A percentile compares a stretch with the other conserved stretches of the same genome.
Conservation (phyloP, 2,329 filamentous ascomycete genomes). For the Cucurbitaria berberidis region DNA sequence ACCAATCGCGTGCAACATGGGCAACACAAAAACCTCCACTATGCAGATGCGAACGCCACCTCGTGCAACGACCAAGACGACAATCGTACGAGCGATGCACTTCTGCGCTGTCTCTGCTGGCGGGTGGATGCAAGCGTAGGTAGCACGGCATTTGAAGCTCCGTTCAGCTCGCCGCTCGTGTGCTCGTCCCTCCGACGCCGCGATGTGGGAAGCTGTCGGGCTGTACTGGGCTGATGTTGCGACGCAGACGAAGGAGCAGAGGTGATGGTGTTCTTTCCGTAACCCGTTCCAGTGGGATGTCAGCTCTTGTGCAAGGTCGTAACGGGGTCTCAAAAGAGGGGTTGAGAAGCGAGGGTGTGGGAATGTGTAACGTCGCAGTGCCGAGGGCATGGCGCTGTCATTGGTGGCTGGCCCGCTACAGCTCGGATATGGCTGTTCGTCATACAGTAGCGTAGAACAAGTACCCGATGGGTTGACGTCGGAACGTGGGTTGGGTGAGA, state of each 20-base stretch:
- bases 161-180: background rate
- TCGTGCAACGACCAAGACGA: background rate
- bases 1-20: constrained; percentile 5
- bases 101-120: constrained; percentile 2
- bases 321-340: background rate
- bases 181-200: background rate
- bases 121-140: constrained; percentile 2
- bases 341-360: background rate
- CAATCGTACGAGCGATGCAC: constrained; percentile 8
- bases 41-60: constrained; percentile 9
- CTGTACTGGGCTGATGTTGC: background rate
- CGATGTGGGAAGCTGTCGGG: background rate
- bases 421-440: background rate
- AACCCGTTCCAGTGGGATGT: background rate
- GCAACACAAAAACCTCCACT: background rate
- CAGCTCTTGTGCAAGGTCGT: background rate
- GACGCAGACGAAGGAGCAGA: background rate
- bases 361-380: background rate
- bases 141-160: constrained; percentile 1
- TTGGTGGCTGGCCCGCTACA: background rate
- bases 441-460: background rate
- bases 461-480: background rate
- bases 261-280: background rate
- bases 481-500: background rate
- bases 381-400: constrained; percentile 1